Base-by-base conservation (phyloP, 192 early-diverging fungal species). In the Podila horticola region DNA sequence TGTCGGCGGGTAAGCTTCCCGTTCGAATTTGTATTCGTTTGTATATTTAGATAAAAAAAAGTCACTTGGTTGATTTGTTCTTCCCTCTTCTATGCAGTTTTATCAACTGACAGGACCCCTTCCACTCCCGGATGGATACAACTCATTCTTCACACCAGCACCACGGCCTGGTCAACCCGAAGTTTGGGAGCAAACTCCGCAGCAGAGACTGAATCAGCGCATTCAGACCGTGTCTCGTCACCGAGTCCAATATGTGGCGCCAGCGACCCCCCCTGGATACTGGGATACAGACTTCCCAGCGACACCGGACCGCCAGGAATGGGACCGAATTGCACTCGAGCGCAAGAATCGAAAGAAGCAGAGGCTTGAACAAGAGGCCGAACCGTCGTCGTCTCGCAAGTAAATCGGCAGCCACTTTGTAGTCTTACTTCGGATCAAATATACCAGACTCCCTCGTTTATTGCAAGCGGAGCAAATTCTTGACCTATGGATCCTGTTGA, bases 91-190 rank as follows among this genome's bases (percentile, higher is more conserved):
- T 58, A 29, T 17, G 22, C 34, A 79, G 75, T 81, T 81, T 31
- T 81, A 73, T 41, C 66, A 81, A 28, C 9, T 81, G 15, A 81
- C 77, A 29, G 77, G 77, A 4, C 71, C 77, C 0, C 26, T 81
- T 31, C 77, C 77, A 5, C 66, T 69, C 6, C 77, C 77, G 9
- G 77, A 81, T 65, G 77, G 77, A 26, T 69, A 81, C 58, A 72
- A 73, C 34, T 31, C 66, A 1, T 81, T 81, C 60, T 81, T 81
- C 24, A 72, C 71, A 19, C 77, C 77, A 2, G 71, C 67, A 7
- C 77, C 77, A 55, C 70, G 71, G 20, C 71, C 77, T 19, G 77
- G 77, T 0, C 65, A 81, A 26, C 67, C 65, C 30, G 77, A 81
- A 55, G 36, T 73, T 0, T 81, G 77, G 77, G 77, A 81, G 28